phyloP scores from a whole-genome alignment of 495 filamentous ascomycete species.

The Podospora sp. region DNA sequence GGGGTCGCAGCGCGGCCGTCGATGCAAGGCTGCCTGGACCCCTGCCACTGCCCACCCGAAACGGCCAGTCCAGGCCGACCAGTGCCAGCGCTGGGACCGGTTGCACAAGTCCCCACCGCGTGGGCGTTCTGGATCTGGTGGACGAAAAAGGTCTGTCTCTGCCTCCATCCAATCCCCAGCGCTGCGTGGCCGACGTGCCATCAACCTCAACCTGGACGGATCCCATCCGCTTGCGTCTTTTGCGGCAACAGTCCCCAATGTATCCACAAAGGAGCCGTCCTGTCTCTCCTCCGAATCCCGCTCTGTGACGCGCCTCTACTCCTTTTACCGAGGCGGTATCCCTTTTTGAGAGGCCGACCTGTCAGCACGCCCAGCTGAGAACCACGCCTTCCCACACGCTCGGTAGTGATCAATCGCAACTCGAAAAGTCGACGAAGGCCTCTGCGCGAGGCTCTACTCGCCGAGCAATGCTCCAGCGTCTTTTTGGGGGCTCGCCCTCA shows the following conservation, averaged over 20 bases:
- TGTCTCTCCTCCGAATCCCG: background rate
- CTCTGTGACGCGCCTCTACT: background rate
- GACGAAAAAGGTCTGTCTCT: background rate
- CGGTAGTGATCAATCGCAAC: background rate
- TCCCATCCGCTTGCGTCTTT: constrained; percentile 1
- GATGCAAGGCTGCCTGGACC: background rate
- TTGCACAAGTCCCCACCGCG: background rate
- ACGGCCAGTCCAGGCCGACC: background rate
- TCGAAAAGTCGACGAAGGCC: background rate
- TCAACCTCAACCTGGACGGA: background rate
- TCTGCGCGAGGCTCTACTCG: background rate
- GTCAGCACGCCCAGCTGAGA: background rate
- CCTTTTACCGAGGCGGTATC: background rate
- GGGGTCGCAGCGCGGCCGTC: background rate
- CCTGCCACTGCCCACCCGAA: background rate
- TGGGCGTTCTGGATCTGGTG: background rate
- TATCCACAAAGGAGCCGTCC: background rate
- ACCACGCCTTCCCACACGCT: background rate
- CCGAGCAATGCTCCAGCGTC: constrained; percentile 1
- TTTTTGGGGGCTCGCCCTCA: background rate
- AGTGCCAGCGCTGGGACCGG: background rate
- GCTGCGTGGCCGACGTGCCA: background rate
- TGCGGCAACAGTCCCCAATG: background rate
- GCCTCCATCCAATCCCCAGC: background rate
- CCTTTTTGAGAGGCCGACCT: background rate